Base-by-base conservation (phyloP, 1,284 basidiomycete species). In the Cryptococcus jaspeensis region DNA sequence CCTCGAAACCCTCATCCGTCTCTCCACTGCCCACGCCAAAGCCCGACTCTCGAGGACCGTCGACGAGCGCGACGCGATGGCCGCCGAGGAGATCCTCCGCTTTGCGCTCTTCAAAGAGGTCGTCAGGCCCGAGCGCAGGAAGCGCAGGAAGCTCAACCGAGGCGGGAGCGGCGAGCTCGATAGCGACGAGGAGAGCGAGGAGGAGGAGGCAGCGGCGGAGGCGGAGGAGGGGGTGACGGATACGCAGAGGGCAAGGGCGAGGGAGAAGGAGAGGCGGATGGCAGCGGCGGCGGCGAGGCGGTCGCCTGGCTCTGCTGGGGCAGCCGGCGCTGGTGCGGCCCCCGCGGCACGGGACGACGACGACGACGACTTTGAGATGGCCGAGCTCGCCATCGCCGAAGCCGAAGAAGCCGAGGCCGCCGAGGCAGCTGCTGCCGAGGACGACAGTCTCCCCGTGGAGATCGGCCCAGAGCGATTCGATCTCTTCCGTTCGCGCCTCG, bases 71-170 rank as follows among this genome's bases (percentile, higher is more conserved):
- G 96, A 99, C 78, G 95, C 96, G 12, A 84, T 84, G 70, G 87
- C 89, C 35, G 96, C 95, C 1, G 94, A 99, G 75, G 88, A 89
- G 70, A 95, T 99, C 67, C 87, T 99, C 70, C 88, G 95, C 20
- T 99, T 92, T 76, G 96, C 96, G 1, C 84, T 99, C 35, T 99
- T 95, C 85, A 96, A 95, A 74, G 96, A 99, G 75, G 95, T 99
- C 18, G 84, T 92, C 52, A 91, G 89, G 72, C 65, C 85, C 83
- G 72, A 83, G 83, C 67, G 84, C 81, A 66, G 85, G 47, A 82
- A 84, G 58, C 90, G 90, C 81, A 84, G 89, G 70, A 92, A 89
- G 79, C 82, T 90, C 58, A 87, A 87, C 75, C 84, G 80, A 59
- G 85, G 83, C 43, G 83, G 73, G 56, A 82, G 80, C 15, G 79